phyloP scores from a whole-genome alignment of 2,329 filamentous ascomycete genomes.

The Alternaria sp. region DNA sequence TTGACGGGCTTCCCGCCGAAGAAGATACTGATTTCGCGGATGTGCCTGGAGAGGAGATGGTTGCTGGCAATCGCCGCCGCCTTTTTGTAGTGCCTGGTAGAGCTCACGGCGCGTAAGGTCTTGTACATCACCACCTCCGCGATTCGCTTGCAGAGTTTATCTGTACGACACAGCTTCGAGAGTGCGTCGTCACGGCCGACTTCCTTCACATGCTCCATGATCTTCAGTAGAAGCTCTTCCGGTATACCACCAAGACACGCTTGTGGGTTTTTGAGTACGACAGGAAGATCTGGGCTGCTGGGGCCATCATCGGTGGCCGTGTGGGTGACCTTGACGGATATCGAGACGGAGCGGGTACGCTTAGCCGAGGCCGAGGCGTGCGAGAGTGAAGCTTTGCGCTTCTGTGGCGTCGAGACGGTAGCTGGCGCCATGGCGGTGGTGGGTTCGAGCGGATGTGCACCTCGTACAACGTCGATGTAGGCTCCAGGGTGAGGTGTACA shows the following conservation, averaged over 20 bases:
- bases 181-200: neutral
- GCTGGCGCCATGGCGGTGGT: neutral
- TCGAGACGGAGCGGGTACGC: neutral
- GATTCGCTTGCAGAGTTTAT: constrained; percentile 8
- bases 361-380: neutral
- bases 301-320: rapidly evolving
- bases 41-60: neutral
- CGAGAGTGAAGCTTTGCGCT: constrained; percentile 7
- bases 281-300: neutral
- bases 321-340: neutral
- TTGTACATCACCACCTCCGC: constrained; percentile 2
- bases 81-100: neutral
- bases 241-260: constrained; percentile 6
- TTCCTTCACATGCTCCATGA: neutral
- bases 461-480: neutral
- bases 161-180: constrained; percentile 1
- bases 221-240: constrained; percentile 10
- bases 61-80: neutral
- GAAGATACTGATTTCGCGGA: neutral
- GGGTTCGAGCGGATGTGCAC: neutral
- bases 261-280: neutral
- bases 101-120: neutral
- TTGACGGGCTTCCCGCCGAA: neutral
- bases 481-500: neutral
- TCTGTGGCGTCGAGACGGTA: neutral